Evolutionary conservation across 352 stramenopile genomes (phyloP), one percentile per base, ranked within the genome.

Genomic region (Globisporangium emineosum): DNA sequence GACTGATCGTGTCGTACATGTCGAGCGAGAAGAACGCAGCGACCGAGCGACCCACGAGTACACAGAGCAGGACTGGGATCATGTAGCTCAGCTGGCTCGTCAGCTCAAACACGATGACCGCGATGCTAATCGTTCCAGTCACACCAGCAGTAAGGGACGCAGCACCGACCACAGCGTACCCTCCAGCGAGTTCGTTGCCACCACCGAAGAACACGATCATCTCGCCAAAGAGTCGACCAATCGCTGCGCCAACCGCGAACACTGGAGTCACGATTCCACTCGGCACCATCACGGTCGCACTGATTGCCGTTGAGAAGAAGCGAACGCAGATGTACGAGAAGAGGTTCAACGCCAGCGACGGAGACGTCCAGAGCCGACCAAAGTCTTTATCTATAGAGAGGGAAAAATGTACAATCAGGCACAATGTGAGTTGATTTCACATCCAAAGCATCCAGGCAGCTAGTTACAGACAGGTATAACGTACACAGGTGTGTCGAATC

Each of bases 161-260:
- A 0, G 86, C 88, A 29, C 86, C 88, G 5, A 96, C 86, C 27
- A 96, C 79, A 7, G 86, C 86, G 53, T 94, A 96, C 0, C 82
- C 84, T 15, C 79, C 88, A 3, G 87, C 77, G 13, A 87, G 52
- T 21, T 81, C 74, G 33, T 74, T 67, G n/a, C 76, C 73, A 2
- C 79, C 69, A 13, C 79, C 80, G 1, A 88, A 52, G 21, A 84
- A 72, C 47, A 89, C 73, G 1, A 93, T 72, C 45, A 90, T 69
- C 65, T 98, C 91, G 32, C 93, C 93, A 78, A 97, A 94, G 12
- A 98, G 71, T 8, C 93, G 80, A 4, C 93, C 93, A 19, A 98
- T 67, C 2, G 78, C 82, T 3, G 88, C 88, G n/a, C 93, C 93
- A 32, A 96, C 81, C 4, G 92, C 78, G 65, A 98, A 98, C 23